phyloP scores from a whole-genome alignment of 441 rosid genomes.

The Metrosideros polymorpha region DNA sequence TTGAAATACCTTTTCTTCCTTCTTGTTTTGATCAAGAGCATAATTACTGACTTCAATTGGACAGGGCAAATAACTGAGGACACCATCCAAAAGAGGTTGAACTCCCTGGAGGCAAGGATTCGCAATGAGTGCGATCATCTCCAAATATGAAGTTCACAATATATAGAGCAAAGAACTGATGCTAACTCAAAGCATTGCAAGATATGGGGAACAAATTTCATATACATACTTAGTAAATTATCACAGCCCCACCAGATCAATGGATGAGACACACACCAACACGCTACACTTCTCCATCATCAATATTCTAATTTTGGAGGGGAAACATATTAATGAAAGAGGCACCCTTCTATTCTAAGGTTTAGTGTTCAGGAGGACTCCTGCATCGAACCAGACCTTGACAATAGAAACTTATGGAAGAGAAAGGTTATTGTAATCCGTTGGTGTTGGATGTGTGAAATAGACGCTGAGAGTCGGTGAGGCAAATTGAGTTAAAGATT shows the following conservation, averaged over 20 bases:
- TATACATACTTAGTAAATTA: background rate
- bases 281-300: background rate
- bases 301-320: background rate
- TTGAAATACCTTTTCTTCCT: conserved; percentile 72
- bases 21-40: conserved; percentile 87
- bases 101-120: conserved; percentile 55
- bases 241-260: background rate
- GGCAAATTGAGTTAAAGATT: background rate
- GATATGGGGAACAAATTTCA: background rate
- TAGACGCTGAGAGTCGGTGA: background rate
- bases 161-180: background rate
- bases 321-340: background rate
- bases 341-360: background rate
- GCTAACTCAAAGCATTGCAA: background rate
- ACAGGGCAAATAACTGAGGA: conserved; percentile 76
- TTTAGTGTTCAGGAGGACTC: background rate
- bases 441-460: background rate
- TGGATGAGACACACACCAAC: background rate
- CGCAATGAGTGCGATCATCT: background rate
- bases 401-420: background rate
- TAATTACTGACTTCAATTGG: conserved; percentile 82
- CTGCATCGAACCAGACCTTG: background rate
- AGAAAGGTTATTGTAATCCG: background rate
- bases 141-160: background rate
- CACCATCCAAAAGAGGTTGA: conserved; percentile 90